Conservation (phyloP, 2,329 filamentous ascomycete genomes). For the Gaeumannomyces tritici region DNA sequence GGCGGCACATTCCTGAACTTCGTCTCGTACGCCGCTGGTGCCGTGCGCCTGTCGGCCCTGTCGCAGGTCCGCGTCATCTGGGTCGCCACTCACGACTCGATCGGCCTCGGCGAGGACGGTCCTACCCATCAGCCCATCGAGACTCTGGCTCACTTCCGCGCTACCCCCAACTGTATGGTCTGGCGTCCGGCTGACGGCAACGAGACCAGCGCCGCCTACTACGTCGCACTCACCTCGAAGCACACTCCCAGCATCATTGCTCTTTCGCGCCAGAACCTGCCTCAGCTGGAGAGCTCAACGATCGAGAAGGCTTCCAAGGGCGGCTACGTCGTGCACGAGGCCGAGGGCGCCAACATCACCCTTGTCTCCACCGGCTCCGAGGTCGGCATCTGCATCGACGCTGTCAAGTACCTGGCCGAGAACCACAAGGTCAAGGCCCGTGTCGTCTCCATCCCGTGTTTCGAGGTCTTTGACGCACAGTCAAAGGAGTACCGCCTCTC, state of each 20-base stretch:
- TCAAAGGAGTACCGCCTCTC: conserved; percentile 89
- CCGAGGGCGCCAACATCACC: conserved; percentile 74
- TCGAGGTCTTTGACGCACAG: conserved; percentile 93
- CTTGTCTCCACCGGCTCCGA: conserved; percentile 94
- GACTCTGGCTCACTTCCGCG: conserved; percentile 96
- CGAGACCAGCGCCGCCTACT: conserved; percentile 97
- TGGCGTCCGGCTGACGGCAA: conserved; percentile 98
- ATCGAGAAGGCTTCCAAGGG: conserved; percentile 88
- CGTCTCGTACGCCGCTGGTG: conserved; percentile 92
- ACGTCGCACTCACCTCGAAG: conserved; percentile 83
- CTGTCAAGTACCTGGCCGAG: conserved; percentile 82
- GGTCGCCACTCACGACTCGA: conserved; percentile 97
- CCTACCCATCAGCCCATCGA: conserved; percentile 99
- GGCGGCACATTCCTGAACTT: conserved; percentile 99
- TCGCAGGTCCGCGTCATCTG: conserved; percentile 88
- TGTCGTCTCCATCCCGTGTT: conserved; percentile 92
- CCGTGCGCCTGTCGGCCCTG: conserved; percentile 86
- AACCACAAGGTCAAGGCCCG: conserved; percentile 81
- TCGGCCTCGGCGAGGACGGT: conserved; percentile 96
- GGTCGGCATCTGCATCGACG: conserved; percentile 86
- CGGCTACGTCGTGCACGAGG: conserved; percentile 84
- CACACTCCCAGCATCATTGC: conserved; percentile 88
- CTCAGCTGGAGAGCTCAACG: conserved; percentile 89
- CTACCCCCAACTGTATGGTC: conserved; percentile 97
- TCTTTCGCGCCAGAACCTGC: conserved; percentile 94